Percentiles rank a stretch among this genome's conserved stretches.
Evolutionary conservation across 768 basidiomycete species (phyloP).

Genomic region (Boletus eberwhitei): DNA sequence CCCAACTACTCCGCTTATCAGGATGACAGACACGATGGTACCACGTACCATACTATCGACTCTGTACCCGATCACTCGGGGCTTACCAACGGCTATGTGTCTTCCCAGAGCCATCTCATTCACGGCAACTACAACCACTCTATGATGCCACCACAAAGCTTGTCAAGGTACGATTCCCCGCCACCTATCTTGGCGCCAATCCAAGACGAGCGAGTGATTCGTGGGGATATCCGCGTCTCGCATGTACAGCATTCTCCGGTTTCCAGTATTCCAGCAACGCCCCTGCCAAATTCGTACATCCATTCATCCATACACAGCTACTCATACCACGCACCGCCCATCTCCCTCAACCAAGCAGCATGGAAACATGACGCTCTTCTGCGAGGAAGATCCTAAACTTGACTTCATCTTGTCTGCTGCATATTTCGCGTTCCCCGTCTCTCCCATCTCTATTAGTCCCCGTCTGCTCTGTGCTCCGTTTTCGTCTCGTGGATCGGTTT

Average conservation of each 20-base stretch:
- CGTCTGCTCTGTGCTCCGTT: constrained; percentile 8
- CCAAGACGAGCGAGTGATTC: constrained; percentile 37
- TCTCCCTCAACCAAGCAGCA: constrained; percentile 36
- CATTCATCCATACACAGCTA: constrained; percentile 42
- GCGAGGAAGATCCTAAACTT: constrained; percentile 31
- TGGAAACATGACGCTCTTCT: constrained; percentile 49
- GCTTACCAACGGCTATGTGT: constrained; percentile 33
- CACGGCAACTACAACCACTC: constrained; percentile 25
- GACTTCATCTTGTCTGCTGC: background rate
- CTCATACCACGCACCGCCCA: constrained; percentile 37
- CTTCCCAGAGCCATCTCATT: constrained; percentile 27
- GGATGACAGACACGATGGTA: constrained; percentile 39
- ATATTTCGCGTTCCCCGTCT: background rate
- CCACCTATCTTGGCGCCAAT: constrained; percentile 58
- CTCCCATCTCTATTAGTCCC: background rate
- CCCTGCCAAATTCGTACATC: constrained; percentile 37
- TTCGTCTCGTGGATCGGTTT: constrained; percentile 16
- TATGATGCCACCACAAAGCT: constrained; percentile 19
- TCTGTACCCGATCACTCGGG: constrained; percentile 29
- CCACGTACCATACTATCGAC: constrained; percentile 38
- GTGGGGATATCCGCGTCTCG: constrained; percentile 29
- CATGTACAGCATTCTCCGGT: constrained; percentile 31
- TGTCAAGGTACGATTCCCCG: constrained; percentile 45
- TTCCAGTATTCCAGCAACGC: constrained; percentile 31
- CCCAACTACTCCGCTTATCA: constrained; percentile 45